Percentiles rank a stretch among this genome's conserved stretches.
Evolutionary conservation across 176 grass and related monocot genomes (phyloP).

Genomic region (Elaeis guineensis): DNA sequence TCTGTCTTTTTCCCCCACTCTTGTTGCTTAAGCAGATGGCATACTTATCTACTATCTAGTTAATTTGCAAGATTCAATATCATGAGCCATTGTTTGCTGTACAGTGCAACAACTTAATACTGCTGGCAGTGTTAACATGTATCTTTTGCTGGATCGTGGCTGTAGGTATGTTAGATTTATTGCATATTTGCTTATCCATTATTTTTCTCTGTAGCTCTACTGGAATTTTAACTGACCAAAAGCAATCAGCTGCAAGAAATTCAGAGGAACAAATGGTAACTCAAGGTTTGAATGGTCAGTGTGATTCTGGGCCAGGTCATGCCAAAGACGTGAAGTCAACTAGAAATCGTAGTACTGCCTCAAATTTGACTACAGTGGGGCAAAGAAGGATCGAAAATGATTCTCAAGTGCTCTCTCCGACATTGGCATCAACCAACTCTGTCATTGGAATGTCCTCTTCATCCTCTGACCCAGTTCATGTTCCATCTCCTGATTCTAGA

Average conservation of each 20-base stretch:
- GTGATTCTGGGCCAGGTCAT: conserved; percentile 13
- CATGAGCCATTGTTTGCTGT: not conserved
- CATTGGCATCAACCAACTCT: conserved; percentile 34
- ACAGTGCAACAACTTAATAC: not conserved
- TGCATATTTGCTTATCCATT: conserved; percentile 18
- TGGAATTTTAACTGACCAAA: conserved; percentile 32
- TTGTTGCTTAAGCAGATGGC: too few species aligned
- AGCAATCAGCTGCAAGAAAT: conserved; percentile 18
- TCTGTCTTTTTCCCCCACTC: too few species aligned
- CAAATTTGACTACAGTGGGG: conserved; percentile 21
- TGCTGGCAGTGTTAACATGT: not conserved
- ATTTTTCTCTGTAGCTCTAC: conserved; percentile 51
- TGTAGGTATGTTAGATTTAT: not conserved
- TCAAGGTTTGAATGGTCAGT: conserved; percentile 18
- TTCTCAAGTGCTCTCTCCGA: conserved; percentile 3
- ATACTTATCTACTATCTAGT: not conserved
- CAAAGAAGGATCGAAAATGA: conserved; percentile 17
- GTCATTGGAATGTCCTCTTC: conserved; percentile 43
- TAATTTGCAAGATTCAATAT: not conserved
- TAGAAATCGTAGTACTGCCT: conserved; percentile 18
- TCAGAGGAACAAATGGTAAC: conserved; percentile 19
- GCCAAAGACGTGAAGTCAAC: conserved; percentile 27
- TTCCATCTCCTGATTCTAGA: conserved; percentile 47
- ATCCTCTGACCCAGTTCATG: conserved; percentile 68
- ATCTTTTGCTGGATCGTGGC: not conserved